Base-by-base conservation (phyloP, 257 asterid genomes). In the Lantana camara region DNA sequence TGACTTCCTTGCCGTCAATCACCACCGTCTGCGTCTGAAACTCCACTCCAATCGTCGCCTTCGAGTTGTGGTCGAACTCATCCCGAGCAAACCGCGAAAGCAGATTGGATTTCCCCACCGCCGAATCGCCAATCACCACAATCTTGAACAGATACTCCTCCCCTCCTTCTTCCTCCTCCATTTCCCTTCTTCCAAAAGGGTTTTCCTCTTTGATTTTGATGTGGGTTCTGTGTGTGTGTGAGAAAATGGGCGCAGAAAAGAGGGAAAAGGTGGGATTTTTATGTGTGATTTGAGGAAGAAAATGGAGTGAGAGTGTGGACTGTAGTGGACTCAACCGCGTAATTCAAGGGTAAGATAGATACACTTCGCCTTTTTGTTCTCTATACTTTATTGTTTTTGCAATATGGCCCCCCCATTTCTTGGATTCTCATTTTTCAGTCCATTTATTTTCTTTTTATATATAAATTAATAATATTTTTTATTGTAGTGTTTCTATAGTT, bases 31-130 rank as follows among this genome's bases (percentile, higher is more conserved):
- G 93, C 51, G 96, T 86, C 85, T 89, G 96, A 61, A 89, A 89
- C 77, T 89, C 96, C 1, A 86, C 95, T 3, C 96, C 95, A 37
- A 89, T 86, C 2, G 96, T 89, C 21, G 94, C 89, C 75, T 88
- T 85, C 1, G 89, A 85, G 38, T 88, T 76, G 32, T 79, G 87
- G 85, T 88, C 96, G 54, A 88, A 88, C 78, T 88, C 96, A 54
- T 85, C 95, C 14, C 95, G 75, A 7, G 96, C 85, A 59, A 88
- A 88, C n/a, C 91, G 91, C 0, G 93, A 85, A 0, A 88, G 85
- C 65, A 88, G 63, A 73, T 88, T 88, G 45, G 96, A 88, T 73
- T 88, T 88, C 0, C 96, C 96, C n/a, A 88, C 96, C 0, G 96
- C 96, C 3, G 93, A 88, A 45, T 88, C 96, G 10, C 96, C 96